These are phyloP conservation scores for Lactifluus rugatus DNA, from an alignment of 768 basidiomycete species.

Conservation along the genomic window DNA sequence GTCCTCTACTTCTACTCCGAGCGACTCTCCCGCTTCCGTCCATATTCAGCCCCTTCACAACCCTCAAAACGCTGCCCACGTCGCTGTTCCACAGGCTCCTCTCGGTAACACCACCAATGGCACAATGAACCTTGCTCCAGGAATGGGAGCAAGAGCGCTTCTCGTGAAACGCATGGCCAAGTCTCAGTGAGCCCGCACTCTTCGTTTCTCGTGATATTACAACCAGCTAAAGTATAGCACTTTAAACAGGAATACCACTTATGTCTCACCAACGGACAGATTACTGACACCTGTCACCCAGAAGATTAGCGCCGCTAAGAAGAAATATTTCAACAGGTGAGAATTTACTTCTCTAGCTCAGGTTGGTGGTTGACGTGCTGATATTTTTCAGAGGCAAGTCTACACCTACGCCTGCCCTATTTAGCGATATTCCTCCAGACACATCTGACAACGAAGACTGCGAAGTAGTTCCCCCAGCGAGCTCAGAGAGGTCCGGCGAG, in stretches of 20 bases:
- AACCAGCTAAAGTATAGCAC: not conserved
- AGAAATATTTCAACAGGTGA: constrained; percentile 89
- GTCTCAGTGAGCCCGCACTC: constrained; percentile 51
- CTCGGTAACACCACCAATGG: constrained; percentile 56
- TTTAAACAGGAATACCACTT: constrained; percentile 65
- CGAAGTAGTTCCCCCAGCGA: constrained; percentile 31
- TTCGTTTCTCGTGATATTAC: constrained; percentile 1
- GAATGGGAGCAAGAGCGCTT: constrained; percentile 84
- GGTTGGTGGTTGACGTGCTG: not conserved
- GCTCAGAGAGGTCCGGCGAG: constrained; percentile 25
- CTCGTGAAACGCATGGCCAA: constrained; percentile 92
- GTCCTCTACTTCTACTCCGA: constrained; percentile 46
- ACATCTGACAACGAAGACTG: constrained; percentile 30
- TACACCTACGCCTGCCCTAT: constrained; percentile 53
- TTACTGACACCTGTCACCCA: constrained; percentile 90
- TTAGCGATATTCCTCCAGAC: constrained; percentile 33
- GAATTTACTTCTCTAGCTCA: constrained; percentile 23
- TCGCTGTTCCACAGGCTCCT: constrained; percentile 72
- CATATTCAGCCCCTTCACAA: constrained; percentile 81
- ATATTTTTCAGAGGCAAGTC: constrained; percentile 34
- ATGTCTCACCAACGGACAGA: constrained; percentile 90
- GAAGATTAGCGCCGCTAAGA: constrained; percentile 83
- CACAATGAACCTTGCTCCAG: constrained; percentile 45
- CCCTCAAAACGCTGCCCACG: constrained; percentile 67
- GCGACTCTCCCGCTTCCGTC: constrained; percentile 47